phyloP scores from a whole-genome alignment of 208 protist genomes.

The Leishmania guyanensis region DNA sequence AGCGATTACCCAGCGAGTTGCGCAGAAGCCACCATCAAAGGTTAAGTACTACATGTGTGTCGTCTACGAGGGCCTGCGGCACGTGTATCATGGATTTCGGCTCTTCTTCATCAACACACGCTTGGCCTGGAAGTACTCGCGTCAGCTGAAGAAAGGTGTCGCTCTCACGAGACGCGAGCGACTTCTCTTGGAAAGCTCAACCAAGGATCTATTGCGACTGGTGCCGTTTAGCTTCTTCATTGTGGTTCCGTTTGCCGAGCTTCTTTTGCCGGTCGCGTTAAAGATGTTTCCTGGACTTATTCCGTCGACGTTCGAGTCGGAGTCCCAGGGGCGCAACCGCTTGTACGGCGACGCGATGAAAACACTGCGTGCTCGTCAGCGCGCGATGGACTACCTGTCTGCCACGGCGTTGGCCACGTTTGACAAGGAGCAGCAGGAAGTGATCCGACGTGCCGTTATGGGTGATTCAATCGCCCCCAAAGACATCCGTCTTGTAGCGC shows the following conservation, averaged over 20 bases:
- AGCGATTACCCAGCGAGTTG: slow-evolving; percentile 15
- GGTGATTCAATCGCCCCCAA: slow-evolving; percentile 80
- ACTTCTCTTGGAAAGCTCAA: slow-evolving; percentile 91
- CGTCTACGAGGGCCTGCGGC: slow-evolving; percentile 65
- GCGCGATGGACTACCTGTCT: slow-evolving; percentile 85
- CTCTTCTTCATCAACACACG: slow-evolving; percentile 89
- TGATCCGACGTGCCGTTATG: slow-evolving; percentile 69
- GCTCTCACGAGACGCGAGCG: slow-evolving; percentile 88
- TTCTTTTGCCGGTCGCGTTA: slow-evolving; percentile 94
- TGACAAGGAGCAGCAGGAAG: slow-evolving; percentile 78
- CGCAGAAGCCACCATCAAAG: slow-evolving; percentile 32
- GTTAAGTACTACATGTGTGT: slow-evolving; percentile 40
- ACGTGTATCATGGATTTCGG: slow-evolving; percentile 90
- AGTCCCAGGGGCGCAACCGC: slow-evolving; percentile 85
- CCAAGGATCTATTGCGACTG: slow-evolving; percentile 94
- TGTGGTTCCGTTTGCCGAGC: slow-evolving; percentile 95
- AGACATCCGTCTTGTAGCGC: slow-evolving; percentile 76
- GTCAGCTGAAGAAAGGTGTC: slow-evolving; percentile 82
- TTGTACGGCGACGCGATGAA: slow-evolving; percentile 75
- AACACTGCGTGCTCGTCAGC: slow-evolving; percentile 79
- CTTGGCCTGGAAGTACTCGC: slow-evolving; percentile 87
- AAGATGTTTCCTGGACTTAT: slow-evolving; percentile 97
- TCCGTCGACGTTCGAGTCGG: slow-evolving; percentile 95
- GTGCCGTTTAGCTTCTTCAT: slow-evolving; percentile 98
- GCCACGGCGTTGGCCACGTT: slow-evolving; percentile 84